Percentiles rank a stretch among this genome's conserved stretches.
These are phyloP conservation scores for Metschnikowia peoriensis DNA, from an alignment of 805 yeast genomes.

Conservation along the genomic window DNA sequence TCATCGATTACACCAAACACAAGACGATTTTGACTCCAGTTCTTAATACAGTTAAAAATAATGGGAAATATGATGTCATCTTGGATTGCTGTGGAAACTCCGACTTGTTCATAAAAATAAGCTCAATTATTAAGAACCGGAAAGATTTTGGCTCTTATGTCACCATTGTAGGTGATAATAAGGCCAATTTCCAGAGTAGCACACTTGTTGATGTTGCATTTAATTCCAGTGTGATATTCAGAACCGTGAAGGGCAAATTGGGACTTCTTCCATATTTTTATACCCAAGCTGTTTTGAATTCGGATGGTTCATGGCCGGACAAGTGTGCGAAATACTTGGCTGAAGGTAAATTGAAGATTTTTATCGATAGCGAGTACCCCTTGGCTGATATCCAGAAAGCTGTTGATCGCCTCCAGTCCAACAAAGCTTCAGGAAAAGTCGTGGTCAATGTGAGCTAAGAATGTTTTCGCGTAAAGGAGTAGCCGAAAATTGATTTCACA, in stretches of 20 bases:
- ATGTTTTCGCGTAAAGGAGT: too few species aligned
- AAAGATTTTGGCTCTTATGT: slow-evolving; percentile 43
- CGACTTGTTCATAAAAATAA: slow-evolving; percentile 45
- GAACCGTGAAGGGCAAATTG: slow-evolving; percentile 13
- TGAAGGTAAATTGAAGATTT: slow-evolving; percentile 42
- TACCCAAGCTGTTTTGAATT: slow-evolving; percentile 16
- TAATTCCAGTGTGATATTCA: slow-evolving; percentile 4
- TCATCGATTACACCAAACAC: slow-evolving; percentile 55
- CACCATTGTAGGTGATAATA: slow-evolving; percentile 57
- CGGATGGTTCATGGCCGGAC: slow-evolving; percentile 20
- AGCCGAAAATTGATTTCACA: too few species aligned
- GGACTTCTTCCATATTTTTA: slow-evolving; percentile 31
- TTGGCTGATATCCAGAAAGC: slow-evolving; percentile 54
- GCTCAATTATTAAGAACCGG: slow-evolving; percentile 44
- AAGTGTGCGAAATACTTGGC: slow-evolving; percentile 40
- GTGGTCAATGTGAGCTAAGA: slow-evolving; percentile 36
- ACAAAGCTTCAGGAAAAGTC: slow-evolving; percentile 65
- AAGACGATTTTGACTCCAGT: slow-evolving; percentile 30
- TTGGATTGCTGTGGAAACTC: slow-evolving; percentile 65
- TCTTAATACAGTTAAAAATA: slow-evolving; percentile 31
- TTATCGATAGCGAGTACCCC: slow-evolving; percentile 53
- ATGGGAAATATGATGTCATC: slow-evolving; percentile 54
- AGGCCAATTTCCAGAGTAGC: slow-evolving; percentile 29
- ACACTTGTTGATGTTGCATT: not conserved
- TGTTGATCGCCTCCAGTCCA: slow-evolving; percentile 42